These are phyloP conservation scores for Pichia scutulata DNA, from an alignment of 805 yeast genomes.

Conservation along the genomic window DNA sequence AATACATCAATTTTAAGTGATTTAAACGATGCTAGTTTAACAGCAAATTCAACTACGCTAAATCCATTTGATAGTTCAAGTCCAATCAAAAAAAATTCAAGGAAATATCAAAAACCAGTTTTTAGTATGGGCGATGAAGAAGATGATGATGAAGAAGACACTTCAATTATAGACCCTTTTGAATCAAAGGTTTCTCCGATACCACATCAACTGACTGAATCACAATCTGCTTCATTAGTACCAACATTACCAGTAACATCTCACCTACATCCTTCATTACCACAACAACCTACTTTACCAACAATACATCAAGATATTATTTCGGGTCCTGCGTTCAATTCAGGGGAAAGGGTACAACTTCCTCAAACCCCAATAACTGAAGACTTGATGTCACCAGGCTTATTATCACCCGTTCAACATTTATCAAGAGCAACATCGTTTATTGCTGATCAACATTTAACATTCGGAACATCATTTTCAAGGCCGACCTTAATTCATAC, in stretches of 20 bases:
- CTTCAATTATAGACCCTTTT: conserved; percentile 1
- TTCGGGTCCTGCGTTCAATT: conserved; percentile 18
- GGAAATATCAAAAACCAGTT: conserved; percentile 17
- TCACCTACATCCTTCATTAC: not conserved
- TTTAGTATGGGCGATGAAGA: conserved; percentile 27
- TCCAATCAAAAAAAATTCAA: not conserved
- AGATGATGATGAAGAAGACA: conserved; percentile 2
- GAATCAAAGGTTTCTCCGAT: not conserved
- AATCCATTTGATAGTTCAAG: not conserved
- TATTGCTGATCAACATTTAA: conserved; percentile 6
- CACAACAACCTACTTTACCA: not conserved
- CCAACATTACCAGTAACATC: not conserved
- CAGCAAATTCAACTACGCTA: not conserved
- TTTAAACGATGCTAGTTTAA: not conserved
- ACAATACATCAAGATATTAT: conserved; percentile 5
- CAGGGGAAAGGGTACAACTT: conserved; percentile 12
- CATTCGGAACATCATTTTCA: not conserved
- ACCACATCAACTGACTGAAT: not conserved
- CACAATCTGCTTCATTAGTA: not conserved
- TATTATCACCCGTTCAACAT: conserved; percentile 48
- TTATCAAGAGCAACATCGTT: conserved; percentile 54
- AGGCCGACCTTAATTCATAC: not conserved
- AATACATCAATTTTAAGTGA: not conserved
- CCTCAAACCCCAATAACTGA: not conserved
- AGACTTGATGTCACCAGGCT: conserved; percentile 31